Evolutionary conservation across 441 rosid species (phyloP).

Genomic region (Gossypium davidsonii): DNA sequence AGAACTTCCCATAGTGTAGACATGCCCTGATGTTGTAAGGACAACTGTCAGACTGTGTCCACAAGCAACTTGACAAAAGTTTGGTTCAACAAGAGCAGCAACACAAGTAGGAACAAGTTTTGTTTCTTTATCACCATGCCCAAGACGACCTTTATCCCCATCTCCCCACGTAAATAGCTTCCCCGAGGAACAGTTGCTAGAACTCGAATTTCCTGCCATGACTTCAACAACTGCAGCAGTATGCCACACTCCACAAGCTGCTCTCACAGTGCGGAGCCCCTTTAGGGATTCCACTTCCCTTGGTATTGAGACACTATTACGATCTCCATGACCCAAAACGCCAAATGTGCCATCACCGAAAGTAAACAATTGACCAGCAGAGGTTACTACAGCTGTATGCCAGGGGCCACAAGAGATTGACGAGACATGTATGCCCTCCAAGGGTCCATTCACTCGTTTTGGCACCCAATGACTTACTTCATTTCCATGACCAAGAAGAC

Average conservation of each 20-base stretch:
- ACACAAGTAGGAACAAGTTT: conserved; percentile 90
- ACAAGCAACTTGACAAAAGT: conserved; percentile 86
- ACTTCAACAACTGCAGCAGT: conserved; percentile 96
- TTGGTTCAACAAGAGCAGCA: conserved; percentile 94
- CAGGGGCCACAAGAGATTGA: conserved; percentile 93
- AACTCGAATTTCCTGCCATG: conserved; percentile 84
- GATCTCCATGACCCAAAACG: conserved; percentile 88
- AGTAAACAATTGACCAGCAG: conserved; percentile 88
- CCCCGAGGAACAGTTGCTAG: conserved; percentile 85
- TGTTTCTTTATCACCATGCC: conserved; percentile 89
- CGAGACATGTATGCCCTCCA: conserved; percentile 92
- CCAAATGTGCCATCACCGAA: conserved; percentile 99
- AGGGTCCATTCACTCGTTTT: conserved; percentile 76
- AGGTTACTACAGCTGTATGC: conserved; percentile 93
- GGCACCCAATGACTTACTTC: conserved; percentile 91
- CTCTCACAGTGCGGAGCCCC: conserved; percentile 87
- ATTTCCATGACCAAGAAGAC: conserved; percentile 94
- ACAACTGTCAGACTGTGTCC: conserved; percentile 90
- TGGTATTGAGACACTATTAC: conserved; percentile 63
- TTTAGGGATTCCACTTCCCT: conserved; percentile 93
- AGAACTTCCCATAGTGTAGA: conserved; percentile 90
- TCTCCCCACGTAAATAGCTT: conserved; percentile 98
- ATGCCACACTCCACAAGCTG: conserved; percentile 98
- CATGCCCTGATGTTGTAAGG: conserved; percentile 77
- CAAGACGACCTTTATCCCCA: conserved; percentile 91